Base-by-base conservation (phyloP, 805 yeast genomes). In the Candida arabinofermentans region DNA sequence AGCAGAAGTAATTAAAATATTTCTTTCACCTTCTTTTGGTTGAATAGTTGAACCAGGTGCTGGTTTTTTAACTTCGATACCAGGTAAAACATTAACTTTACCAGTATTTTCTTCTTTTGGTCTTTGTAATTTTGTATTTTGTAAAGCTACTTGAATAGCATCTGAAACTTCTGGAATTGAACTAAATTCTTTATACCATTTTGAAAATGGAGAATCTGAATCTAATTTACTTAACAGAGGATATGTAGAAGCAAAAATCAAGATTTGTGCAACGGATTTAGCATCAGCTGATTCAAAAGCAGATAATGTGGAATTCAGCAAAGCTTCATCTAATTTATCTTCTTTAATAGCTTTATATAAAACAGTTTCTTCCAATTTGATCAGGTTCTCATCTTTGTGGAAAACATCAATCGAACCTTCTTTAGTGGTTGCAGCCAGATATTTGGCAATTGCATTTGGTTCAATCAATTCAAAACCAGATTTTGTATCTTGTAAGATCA, bases 1-100 rank as follows among this genome's bases (percentile, higher is more conserved):
- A 26, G 99, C 98, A 21, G 98, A 90, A 2, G 98, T 91, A 59
- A 93, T 82, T 53, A 93, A 70, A 42, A 91, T 77, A 66, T 93
- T 93, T 58, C 84, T 77, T 67, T 85, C 85, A 42, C 75, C 76
- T 19, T 74, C 70, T 53, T 77, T 77, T 43, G 98, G 99, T 39
- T 75, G 53, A 48, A 83, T 73, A 39, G 72, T 73, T 22, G 50
- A 61, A 9, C 41, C 42, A n/a, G 43, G 36, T 18, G 41, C 46
- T 14, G 34, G 39, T 27, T 58, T 48, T n/a, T 35, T 36, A 27
- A 27, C 31, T 27, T 53, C 55, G 19, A 48, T 39, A 26, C 49
- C 34, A 7, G 16, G 18, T 13, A 8, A 8, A 19, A 64, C 48
- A 9, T 54, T 51, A 9, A 44, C 44, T 6, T 41, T 47, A 32